A percentile compares a stretch with the other conserved stretches of the same genome.
Conservation (phyloP, 176 grass and related monocot genomes). For the Elymus sibiricus region DNA sequence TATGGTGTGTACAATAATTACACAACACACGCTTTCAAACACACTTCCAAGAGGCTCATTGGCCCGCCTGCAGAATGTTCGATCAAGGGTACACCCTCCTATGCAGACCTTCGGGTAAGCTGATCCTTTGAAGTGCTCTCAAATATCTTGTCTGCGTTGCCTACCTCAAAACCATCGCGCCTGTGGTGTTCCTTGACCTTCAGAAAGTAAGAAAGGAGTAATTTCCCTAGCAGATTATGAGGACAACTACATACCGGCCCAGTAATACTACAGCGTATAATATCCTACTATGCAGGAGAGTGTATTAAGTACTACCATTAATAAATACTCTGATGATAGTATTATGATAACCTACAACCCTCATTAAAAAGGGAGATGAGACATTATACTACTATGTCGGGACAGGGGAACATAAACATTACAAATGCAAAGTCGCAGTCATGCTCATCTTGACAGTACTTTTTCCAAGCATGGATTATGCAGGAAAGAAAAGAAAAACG, state of each 20-base stretch:
- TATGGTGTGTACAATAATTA: conserved; percentile 13
- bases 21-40: conserved; percentile 12
- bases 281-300: not conserved
- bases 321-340: not conserved
- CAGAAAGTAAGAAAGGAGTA: conserved; percentile 17
- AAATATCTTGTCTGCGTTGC: conserved; percentile 98
- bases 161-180: conserved; percentile 93
- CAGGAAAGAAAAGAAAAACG: not conserved
- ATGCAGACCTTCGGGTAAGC: conserved; percentile 61
- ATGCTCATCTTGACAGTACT: not conserved
- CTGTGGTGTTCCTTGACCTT: conserved; percentile 85
- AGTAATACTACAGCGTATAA: not conserved
- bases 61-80: not conserved
- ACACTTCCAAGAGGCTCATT: conserved; percentile 10
- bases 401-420: not conserved
- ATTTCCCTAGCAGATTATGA: conserved; percentile 1
- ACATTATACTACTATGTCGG: not conserved
- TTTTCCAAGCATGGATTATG: not conserved
- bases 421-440: not conserved
- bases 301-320: not conserved
- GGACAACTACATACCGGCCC: not conserved
- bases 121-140: conserved; percentile 97
- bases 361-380: not conserved
- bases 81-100: conserved; percentile 9
- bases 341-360: not conserved